Evolutionary conservation across 2,329 filamentous ascomycete genomes (phyloP).

Genomic region (Pseudogymnoascus sp.): DNA sequence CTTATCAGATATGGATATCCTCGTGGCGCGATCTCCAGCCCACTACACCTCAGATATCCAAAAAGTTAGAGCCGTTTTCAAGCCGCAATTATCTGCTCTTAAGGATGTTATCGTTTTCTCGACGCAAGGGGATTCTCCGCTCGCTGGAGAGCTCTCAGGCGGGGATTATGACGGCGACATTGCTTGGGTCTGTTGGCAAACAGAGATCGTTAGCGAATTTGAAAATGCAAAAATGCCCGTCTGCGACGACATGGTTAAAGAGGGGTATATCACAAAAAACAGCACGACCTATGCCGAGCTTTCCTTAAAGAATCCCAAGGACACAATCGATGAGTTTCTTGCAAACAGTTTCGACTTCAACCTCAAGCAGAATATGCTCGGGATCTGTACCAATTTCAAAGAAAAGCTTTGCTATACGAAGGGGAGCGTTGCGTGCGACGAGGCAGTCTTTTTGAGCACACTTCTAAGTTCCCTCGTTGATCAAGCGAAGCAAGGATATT

Average conservation of each 20-base stretch:
- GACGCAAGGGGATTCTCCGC: slow-evolving; percentile 46
- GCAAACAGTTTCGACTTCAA: slow-evolving; percentile 48
- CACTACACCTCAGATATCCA: slow-evolving; percentile 66
- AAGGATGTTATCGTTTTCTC: slow-evolving; percentile 77
- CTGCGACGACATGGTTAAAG: slow-evolving; percentile 35
- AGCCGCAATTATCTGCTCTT: slow-evolving; percentile 53
- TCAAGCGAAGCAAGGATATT: slow-evolving; percentile 44
- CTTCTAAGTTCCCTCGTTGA: slow-evolving; percentile 49
- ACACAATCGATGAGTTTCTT: slow-evolving; percentile 36
- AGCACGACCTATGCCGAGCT: slow-evolving; percentile 29
- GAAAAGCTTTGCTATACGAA: slow-evolving; percentile 53
- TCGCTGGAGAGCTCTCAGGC: slow-evolving; percentile 64
- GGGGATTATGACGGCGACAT: slow-evolving; percentile 76
- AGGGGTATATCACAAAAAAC: slow-evolving; percentile 43
- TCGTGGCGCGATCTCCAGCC: slow-evolving; percentile 62
- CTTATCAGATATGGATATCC: slow-evolving; percentile 48
- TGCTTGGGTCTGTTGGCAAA: slow-evolving; percentile 73
- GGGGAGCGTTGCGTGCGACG: slow-evolving; percentile 37
- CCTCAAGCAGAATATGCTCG: slow-evolving; percentile 48
- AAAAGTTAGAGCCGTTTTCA: slow-evolving; percentile 50
- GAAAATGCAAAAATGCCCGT: slow-evolving; percentile 45
- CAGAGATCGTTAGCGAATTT: slow-evolving; percentile 56
- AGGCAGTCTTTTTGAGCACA: slow-evolving; percentile 41
- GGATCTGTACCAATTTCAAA: slow-evolving; percentile 55
- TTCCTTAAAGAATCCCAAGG: slow-evolving; percentile 10